Percentiles rank a stretch among this genome's conserved stretches.
phyloP scores from a whole-genome alignment of 2,329 filamentous ascomycete genomes.

The Huntiella decipiens region DNA sequence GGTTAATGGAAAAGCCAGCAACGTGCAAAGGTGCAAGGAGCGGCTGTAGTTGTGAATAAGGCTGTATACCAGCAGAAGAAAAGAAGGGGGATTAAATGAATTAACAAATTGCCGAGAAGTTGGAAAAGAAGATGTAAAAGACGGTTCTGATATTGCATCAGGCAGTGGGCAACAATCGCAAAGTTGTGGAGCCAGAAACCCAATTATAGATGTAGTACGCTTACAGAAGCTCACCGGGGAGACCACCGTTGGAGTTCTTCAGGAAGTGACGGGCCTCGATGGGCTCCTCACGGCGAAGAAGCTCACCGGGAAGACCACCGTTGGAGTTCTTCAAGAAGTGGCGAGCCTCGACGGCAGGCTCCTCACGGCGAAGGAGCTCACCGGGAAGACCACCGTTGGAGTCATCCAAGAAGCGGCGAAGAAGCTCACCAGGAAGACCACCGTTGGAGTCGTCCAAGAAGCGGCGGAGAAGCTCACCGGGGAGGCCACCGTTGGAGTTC shows the following conservation, averaged over 20 bases:
- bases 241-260: background rate
- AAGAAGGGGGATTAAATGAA: background rate
- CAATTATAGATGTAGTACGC: too few relatives aligned
- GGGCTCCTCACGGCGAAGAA: too few relatives aligned
- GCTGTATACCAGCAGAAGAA: too few relatives aligned
- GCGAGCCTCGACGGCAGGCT: background rate
- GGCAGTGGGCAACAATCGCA: too few relatives aligned
- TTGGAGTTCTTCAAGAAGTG: background rate
- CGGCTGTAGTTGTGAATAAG: background rate
- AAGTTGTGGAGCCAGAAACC: too few relatives aligned
- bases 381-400: background rate
- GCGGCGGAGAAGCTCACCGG: background rate
- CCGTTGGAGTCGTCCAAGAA: too few relatives aligned
- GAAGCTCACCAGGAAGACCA: too few relatives aligned
- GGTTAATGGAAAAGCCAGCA: background rate
- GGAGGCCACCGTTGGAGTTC: background rate
- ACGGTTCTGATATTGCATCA: background rate
- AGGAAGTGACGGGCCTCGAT: background rate
- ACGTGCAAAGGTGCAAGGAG: background rate
- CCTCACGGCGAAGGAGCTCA: too few relatives aligned
- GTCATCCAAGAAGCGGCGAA: background rate
- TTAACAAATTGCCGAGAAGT: background rate
- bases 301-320: too few relatives aligned
- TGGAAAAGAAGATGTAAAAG: background rate
- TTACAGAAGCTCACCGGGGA: too few relatives aligned